Percentiles rank a stretch among this genome's conserved stretches.
Evolutionary conservation across 768 basidiomycete species (phyloP).

Genomic region (Russula sp.): DNA sequence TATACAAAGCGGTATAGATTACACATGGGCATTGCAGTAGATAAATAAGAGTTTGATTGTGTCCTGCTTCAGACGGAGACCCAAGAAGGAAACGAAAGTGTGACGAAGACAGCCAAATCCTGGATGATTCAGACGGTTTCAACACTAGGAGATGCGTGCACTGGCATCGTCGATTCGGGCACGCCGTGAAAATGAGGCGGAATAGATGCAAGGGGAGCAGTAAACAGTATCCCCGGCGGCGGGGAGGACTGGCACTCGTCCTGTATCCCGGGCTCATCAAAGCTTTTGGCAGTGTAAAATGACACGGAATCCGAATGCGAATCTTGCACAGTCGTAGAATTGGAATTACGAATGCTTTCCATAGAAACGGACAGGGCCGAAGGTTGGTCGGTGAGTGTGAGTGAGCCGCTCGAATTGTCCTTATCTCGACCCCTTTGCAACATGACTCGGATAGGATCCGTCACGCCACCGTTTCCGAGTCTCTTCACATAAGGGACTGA

Average conservation of each 20-base stretch:
- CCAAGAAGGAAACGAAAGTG: neutral
- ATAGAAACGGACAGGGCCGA: slow-evolving; percentile 2
- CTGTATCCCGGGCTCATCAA: neutral
- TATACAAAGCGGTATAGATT: too few relatives aligned
- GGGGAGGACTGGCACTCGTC: neutral
- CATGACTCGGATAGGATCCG: neutral
- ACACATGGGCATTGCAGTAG: too few relatives aligned
- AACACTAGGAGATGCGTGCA: neutral
- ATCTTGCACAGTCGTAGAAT: neutral
- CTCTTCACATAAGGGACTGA: slow-evolving; percentile 1
- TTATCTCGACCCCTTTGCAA: neutral
- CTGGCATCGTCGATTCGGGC: neutral
- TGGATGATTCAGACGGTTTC: neutral
- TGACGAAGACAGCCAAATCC: neutral
- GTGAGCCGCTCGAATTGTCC: neutral
- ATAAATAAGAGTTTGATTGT: too few relatives aligned
- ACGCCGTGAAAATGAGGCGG: slow-evolving; percentile 33
- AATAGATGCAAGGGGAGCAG: neutral
- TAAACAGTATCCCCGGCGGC: neutral
- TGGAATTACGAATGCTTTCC: neutral
- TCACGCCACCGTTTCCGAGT: neutral
- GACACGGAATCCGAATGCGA: slow-evolving; percentile 1
- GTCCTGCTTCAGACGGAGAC: too few relatives aligned
- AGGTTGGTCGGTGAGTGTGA: neutral
- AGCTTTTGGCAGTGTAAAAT: slow-evolving; percentile 11